These are phyloP conservation scores for Phytopythium aichiense DNA, from an alignment of 352 stramenopile species.

Conservation along the genomic window DNA sequence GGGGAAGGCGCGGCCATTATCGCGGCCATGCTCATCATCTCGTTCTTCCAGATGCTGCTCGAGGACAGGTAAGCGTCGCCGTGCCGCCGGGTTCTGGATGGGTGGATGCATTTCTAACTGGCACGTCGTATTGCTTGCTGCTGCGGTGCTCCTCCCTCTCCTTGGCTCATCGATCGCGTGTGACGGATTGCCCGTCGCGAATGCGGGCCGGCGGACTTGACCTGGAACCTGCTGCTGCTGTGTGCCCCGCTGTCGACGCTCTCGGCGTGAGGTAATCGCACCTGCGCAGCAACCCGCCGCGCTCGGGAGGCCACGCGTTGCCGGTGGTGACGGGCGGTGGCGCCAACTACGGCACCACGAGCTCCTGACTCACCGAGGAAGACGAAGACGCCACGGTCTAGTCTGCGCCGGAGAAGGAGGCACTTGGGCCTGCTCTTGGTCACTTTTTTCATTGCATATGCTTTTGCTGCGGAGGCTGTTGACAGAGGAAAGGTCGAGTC, in stretches of 20 bases:
- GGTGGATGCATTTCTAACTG: background rate
- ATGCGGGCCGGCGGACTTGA: background rate
- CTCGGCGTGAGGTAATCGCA: background rate
- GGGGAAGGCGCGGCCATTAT: conserved; percentile 56
- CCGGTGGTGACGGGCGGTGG: conserved; percentile 4
- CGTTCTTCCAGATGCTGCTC: conserved; percentile 44
- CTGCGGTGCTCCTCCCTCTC: background rate
- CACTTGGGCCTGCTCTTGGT: no score
- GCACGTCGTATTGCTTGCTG: background rate
- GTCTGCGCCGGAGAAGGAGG: background rate
- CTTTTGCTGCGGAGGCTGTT: no score
- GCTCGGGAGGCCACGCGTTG: background rate
- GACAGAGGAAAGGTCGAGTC: no score
- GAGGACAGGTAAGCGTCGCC: conserved; percentile 47
- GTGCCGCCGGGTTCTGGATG: background rate
- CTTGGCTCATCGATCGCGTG: background rate
- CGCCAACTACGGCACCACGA: conserved; percentile 8
- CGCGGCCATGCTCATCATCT: conserved; percentile 45
- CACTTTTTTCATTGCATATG: no score
- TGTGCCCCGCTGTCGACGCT: conserved; percentile 1
- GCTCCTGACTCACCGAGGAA: conserved; percentile 7
- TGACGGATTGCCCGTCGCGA: background rate
- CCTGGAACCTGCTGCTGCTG: conserved; percentile 5
- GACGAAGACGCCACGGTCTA: conserved; percentile 6
- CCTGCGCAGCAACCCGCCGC: background rate